Conservation (phyloP, 2,329 filamentous ascomycete species). For the Bipolaris oryzae region DNA sequence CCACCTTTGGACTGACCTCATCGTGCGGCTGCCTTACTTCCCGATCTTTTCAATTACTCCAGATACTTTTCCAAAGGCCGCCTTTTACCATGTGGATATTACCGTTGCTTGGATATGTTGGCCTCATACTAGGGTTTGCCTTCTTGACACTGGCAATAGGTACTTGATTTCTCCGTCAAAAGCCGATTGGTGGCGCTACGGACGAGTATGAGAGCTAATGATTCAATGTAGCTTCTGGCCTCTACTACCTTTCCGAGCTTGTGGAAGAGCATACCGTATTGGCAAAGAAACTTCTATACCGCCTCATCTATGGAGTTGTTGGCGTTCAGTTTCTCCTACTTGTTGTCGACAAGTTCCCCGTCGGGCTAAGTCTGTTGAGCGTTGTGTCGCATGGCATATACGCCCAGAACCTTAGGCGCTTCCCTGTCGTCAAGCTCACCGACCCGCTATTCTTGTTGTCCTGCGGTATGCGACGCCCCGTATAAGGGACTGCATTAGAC, state of each 20-base stretch:
- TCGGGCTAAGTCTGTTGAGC: slow-evolving; percentile 74
- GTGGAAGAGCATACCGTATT: slow-evolving; percentile 97
- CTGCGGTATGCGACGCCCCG: slow-evolving; percentile 64
- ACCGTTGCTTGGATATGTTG: slow-evolving; percentile 86
- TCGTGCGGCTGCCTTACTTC: slow-evolving; percentile 17
- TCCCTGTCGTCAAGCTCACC: slow-evolving; percentile 79
- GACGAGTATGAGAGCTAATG: neutral
- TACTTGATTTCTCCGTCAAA: slow-evolving; percentile 46
- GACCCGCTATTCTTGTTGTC: slow-evolving; percentile 87
- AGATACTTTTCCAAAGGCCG: slow-evolving; percentile 2
- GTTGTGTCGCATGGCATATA: slow-evolving; percentile 85
- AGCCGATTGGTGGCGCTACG: slow-evolving; percentile 1
- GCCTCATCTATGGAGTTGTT: slow-evolving; percentile 84
- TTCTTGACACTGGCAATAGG: slow-evolving; percentile 95
- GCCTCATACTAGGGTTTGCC: slow-evolving; percentile 84
- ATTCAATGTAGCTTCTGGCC: slow-evolving; percentile 73
- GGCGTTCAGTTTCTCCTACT: slow-evolving; percentile 74
- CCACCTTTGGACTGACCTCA: slow-evolving; percentile 38
- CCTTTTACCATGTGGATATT: slow-evolving; percentile 83
- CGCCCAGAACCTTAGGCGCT: slow-evolving; percentile 79
- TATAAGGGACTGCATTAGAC: neutral
- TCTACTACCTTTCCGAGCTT: slow-evolving; percentile 97
- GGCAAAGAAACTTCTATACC: slow-evolving; percentile 83
- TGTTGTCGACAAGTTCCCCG: slow-evolving; percentile 83
- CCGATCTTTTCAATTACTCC: slow-evolving; percentile 10